These are phyloP conservation scores for Pascua guehoae DNA, from an alignment of 1,284 basidiomycete species.

Conservation along the genomic window DNA sequence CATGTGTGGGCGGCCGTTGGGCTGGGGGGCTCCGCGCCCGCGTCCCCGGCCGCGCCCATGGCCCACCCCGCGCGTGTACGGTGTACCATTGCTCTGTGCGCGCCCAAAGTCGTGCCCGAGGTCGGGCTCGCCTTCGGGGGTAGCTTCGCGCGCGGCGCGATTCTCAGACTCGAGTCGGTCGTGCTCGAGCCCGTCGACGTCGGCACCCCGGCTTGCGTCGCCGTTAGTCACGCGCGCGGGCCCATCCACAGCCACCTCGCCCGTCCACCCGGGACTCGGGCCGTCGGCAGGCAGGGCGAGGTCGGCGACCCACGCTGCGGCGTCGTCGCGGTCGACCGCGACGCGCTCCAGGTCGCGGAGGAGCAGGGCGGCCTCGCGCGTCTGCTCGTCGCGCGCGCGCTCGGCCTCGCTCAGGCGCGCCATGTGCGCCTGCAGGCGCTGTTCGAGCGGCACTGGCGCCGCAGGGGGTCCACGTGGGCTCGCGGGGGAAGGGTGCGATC, in stretches of 20 bases:
- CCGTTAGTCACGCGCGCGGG: neutral
- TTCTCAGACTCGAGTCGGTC: neutral
- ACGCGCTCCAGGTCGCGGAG: slow-evolving; percentile 9
- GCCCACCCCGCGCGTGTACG: neutral
- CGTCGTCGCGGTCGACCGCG: slow-evolving; percentile 1
- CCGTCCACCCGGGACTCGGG: slow-evolving; percentile 2
- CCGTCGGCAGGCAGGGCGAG: neutral
- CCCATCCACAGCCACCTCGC: neutral
- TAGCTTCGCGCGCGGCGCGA: neutral
- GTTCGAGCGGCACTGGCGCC: slow-evolving; percentile 8
- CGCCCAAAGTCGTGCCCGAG: neutral
- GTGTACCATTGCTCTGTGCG: neutral
- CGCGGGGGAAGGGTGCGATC: neutral
- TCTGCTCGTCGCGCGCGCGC: slow-evolving; percentile 15
- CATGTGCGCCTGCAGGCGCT: slow-evolving; percentile 5
- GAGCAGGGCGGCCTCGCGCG: slow-evolving; percentile 9
- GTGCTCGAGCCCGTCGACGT: neutral
- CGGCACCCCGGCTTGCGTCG: neutral
- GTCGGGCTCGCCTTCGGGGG: neutral
- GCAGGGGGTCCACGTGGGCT: neutral
- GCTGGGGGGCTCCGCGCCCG: too few relatives aligned
- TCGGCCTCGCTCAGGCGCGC: slow-evolving; percentile 10
- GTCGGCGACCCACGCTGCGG: neutral
- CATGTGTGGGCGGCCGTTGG: too few relatives aligned
- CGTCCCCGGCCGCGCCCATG: too few relatives aligned